A percentile compares a stretch with the other conserved stretches of the same genome.
Conservation (phyloP, 176 grass and related monocot genomes). For the Luzula sylvatica region DNA sequence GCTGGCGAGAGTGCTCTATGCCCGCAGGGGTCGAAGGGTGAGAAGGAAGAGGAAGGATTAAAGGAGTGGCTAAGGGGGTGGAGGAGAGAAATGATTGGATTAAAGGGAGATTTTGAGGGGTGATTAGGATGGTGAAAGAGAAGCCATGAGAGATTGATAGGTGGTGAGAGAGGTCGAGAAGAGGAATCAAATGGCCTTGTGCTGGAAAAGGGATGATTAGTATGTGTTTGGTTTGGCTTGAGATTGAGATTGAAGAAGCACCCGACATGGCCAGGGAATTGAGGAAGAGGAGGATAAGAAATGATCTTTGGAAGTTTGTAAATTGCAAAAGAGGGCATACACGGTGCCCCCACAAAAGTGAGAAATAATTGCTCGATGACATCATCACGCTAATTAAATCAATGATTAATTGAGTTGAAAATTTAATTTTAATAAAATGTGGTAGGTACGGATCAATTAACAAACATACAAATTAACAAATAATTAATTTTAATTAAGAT, state of each 20-base stretch:
- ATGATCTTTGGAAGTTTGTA: too few relatives aligned
- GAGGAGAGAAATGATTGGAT: constrained; percentile 27
- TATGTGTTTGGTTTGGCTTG: constrained; percentile 1
- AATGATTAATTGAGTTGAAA: too few relatives aligned
- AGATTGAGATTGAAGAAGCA: neutral
- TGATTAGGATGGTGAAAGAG: constrained; percentile 18
- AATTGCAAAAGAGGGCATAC: too few relatives aligned
- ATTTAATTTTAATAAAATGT: too few relatives aligned
- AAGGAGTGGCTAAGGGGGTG: constrained; percentile 14
- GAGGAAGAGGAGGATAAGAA: too few relatives aligned
- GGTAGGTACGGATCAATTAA: too few relatives aligned
- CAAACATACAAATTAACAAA: too few relatives aligned
- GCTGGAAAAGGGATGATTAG: constrained; percentile 29
- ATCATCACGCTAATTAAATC: too few relatives aligned
- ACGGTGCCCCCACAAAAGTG: too few relatives aligned
- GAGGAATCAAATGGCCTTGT: constrained; percentile 29
- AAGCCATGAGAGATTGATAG: constrained; percentile 17
- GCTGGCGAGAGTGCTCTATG: neutral
- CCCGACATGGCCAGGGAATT: too few relatives aligned
- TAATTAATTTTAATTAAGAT: too few relatives aligned
- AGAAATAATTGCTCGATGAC: too few relatives aligned
- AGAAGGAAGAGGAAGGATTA: neutral
- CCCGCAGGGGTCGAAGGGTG: neutral
- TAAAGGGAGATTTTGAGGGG: constrained; percentile 23
- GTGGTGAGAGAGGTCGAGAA: constrained; percentile 26